Conservation (phyloP, 345 rosid genomes). For the Excoecaria cochinchinensis region DNA sequence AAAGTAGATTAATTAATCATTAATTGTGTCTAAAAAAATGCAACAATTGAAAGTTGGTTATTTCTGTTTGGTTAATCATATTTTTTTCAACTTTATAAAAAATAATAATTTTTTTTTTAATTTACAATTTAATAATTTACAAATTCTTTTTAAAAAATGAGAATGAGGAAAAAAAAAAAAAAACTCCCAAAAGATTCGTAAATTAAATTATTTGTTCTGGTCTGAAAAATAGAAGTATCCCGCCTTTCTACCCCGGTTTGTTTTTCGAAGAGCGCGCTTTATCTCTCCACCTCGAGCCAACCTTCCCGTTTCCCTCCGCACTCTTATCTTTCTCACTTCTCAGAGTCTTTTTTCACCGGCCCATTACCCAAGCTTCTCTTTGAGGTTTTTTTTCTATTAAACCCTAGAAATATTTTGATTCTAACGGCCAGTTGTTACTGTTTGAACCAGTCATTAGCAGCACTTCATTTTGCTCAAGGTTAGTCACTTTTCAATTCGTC, state of each 20-base stretch:
- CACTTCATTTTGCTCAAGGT: background rate
- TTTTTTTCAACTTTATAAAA: too few species aligned
- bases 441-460: background rate
- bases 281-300: background rate
- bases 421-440: background rate
- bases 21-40: too few species aligned
- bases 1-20: too few species aligned
- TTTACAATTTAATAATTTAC: too few species aligned
- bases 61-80: too few species aligned
- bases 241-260: background rate
- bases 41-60: too few species aligned
- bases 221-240: background rate
- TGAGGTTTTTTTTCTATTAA: background rate
- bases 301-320: background rate
- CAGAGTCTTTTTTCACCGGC: background rate
- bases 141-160: too few species aligned
- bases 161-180: too few species aligned
- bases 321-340: background rate
- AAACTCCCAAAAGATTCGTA: too few species aligned
- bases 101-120: too few species aligned
- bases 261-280: conserved; percentile 13
- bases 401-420: background rate
- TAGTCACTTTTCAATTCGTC: background rate
- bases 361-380: background rate
- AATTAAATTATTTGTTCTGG: too few species aligned